Conservation (phyloP, 148 eudicot genomes). For the Cornus suecica region DNA sequence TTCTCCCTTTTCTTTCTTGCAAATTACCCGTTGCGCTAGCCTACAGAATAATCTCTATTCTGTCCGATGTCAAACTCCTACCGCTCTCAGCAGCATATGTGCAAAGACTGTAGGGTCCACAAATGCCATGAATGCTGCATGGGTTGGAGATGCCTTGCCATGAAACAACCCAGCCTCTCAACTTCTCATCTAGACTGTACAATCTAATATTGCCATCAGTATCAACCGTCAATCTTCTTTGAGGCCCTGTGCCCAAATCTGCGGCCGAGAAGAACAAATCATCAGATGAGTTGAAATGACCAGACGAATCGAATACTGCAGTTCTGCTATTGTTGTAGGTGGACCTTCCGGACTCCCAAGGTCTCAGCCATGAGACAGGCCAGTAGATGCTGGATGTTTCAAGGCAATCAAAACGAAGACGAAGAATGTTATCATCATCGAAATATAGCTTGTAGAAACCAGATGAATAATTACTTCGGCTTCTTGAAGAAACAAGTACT, state of each 20-base stretch:
- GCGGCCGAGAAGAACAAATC: not conserved
- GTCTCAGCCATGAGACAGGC: constrained; percentile 12
- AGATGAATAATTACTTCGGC: constrained; percentile 14
- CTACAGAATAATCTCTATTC: no score
- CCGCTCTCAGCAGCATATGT: not conserved
- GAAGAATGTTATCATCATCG: constrained; percentile 17
- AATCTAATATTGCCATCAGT: constrained; percentile 15
- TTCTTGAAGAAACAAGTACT: constrained; percentile 19
- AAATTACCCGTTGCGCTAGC: no score
- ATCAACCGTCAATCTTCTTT: constrained; percentile 19
- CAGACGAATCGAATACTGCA: constrained; percentile 8
- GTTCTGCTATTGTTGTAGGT: constrained; percentile 11
- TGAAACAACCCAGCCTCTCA: not conserved
- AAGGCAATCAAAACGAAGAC: constrained; percentile 14
- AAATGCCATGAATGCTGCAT: constrained; percentile 2
- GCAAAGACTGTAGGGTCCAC: constrained; percentile 21
- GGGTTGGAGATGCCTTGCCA: constrained; percentile 1
- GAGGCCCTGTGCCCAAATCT: constrained; percentile 15
- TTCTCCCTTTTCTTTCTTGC: no score
- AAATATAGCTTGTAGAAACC: constrained; percentile 27
- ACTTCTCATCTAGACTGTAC: constrained; percentile 10
- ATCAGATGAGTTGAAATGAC: constrained; percentile 20
- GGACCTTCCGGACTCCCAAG: constrained; percentile 8
- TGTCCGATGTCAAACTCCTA: no score
- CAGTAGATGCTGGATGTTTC: constrained; percentile 22